Conservation (phyloP, 1,139 yeast genomes). For the Yamadazyma oceani region DNA sequence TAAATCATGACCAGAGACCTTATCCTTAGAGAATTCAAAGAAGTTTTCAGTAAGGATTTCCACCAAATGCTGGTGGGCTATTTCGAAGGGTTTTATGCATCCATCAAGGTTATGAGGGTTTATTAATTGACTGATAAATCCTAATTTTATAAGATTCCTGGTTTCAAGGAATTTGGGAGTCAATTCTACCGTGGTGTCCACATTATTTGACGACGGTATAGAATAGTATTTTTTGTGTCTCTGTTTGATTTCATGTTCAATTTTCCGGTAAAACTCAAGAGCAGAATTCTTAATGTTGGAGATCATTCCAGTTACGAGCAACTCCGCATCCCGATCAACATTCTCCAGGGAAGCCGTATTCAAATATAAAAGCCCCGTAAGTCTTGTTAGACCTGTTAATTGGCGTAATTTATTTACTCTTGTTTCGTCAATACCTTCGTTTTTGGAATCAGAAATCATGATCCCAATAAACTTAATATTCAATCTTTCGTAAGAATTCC, state of each 20-base stretch:
- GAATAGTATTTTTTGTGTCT: constrained; percentile 40
- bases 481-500: constrained; percentile 17
- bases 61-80: constrained; percentile 34
- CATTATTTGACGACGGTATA: constrained; percentile 26
- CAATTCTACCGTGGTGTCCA: constrained; percentile 33
- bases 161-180: constrained; percentile 43
- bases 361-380: constrained; percentile 31
- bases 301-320: constrained; percentile 29
- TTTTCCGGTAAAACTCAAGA: constrained; percentile 33
- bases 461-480: constrained; percentile 31
- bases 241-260: constrained; percentile 35
- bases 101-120: constrained; percentile 36
- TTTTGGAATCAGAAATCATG: constrained; percentile 21
- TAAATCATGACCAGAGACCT: constrained; percentile 29
- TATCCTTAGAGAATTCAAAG: constrained; percentile 15
- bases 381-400: constrained; percentile 30
- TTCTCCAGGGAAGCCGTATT: constrained; percentile 12
- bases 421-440: constrained; percentile 14
- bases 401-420: constrained; percentile 28
- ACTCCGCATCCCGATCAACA: constrained; percentile 29
- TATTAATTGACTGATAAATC: constrained; percentile 34
- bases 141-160: constrained; percentile 40
- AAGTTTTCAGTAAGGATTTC: constrained; percentile 25
- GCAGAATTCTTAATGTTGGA: constrained; percentile 31
- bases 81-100: constrained; percentile 30